phyloP scores from a whole-genome alignment of 371 early-diverging fungal species.

The Mucor mucedo region DNA sequence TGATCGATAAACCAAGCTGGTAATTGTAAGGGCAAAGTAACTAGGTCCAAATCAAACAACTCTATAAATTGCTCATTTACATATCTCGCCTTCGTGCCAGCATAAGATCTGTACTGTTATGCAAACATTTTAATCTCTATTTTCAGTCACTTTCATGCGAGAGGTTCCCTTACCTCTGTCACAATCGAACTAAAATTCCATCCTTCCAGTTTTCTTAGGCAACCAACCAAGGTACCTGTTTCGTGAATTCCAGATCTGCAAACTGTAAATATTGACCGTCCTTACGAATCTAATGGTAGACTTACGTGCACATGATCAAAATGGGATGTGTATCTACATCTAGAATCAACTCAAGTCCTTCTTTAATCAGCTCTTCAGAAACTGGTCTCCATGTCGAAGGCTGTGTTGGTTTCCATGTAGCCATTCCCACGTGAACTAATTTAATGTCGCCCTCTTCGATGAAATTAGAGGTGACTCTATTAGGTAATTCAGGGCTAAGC shows the following conservation, averaged over 20 bases:
- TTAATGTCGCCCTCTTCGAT: conserved; percentile 81
- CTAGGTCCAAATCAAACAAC: conserved; percentile 90
- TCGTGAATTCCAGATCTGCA: conserved; percentile 78
- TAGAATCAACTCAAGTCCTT: conserved; percentile 85
- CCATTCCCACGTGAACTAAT: conserved; percentile 78
- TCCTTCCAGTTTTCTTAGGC: conserved; percentile 88
- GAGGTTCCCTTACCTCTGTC: conserved; percentile 67
- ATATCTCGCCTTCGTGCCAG: conserved; percentile 85
- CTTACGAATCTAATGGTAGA: neutral
- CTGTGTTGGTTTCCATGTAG: conserved; percentile 57
- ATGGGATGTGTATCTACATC: conserved; percentile 82
- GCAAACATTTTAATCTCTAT: neutral
- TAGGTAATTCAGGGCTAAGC: conserved; percentile 87
- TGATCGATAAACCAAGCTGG: conserved; percentile 84
- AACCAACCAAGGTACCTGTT: conserved; percentile 86
- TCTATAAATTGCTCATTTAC: conserved; percentile 95
- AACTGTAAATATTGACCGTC: neutral
- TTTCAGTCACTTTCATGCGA: too few species aligned
- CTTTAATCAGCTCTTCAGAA: conserved; percentile 94
- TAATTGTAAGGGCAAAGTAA: conserved; percentile 76
- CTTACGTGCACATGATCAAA: conserved; percentile 90
- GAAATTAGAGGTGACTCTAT: conserved; percentile 76
- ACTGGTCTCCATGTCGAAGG: conserved; percentile 86
- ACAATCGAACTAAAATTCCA: conserved; percentile 97
- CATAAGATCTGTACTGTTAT: conserved; percentile 85